These are phyloP conservation scores for Ganoderma lucidum DNA, from an alignment of 1,284 basidiomycete genomes.

Conservation along the genomic window DNA sequence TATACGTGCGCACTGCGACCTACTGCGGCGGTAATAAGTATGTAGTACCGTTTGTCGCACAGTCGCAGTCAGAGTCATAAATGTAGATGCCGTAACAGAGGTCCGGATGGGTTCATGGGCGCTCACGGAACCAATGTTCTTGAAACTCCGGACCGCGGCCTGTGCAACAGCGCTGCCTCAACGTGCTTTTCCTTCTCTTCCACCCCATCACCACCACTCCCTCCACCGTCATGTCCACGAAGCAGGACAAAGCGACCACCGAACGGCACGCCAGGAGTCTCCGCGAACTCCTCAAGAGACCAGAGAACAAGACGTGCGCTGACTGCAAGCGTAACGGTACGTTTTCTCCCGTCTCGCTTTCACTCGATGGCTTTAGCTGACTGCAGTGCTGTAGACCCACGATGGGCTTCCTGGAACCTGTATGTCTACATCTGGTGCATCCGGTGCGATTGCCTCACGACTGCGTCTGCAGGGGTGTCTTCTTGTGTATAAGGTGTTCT, in stretches of 20 bases:
- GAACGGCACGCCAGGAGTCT: slow-evolving; percentile 81
- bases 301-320: slow-evolving; percentile 94
- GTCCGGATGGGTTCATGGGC: neutral
- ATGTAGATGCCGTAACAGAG: neutral
- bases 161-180: slow-evolving; percentile 27
- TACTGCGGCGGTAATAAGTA: neutral
- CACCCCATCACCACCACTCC: slow-evolving; percentile 21
- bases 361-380: slow-evolving; percentile 21
- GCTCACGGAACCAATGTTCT: slow-evolving; percentile 9
- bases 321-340: slow-evolving; percentile 94
- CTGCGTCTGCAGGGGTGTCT: slow-evolving; percentile 73
- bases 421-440: slow-evolving; percentile 40
- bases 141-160: neutral
- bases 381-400: slow-evolving; percentile 71
- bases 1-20: neutral
- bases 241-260: slow-evolving; percentile 85
- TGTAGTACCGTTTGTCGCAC: neutral
- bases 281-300: slow-evolving; percentile 84
- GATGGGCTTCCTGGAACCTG: slow-evolving; percentile 99
- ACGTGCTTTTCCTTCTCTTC: slow-evolving; percentile 21
- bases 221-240: slow-evolving; percentile 59
- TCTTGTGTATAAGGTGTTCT: slow-evolving; percentile 97
- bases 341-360: slow-evolving; percentile 4
- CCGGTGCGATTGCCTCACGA: slow-evolving; percentile 37
- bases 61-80: neutral